phyloP scores from a whole-genome alignment of 768 basidiomycete genomes.

The Psilocybe sp. region DNA sequence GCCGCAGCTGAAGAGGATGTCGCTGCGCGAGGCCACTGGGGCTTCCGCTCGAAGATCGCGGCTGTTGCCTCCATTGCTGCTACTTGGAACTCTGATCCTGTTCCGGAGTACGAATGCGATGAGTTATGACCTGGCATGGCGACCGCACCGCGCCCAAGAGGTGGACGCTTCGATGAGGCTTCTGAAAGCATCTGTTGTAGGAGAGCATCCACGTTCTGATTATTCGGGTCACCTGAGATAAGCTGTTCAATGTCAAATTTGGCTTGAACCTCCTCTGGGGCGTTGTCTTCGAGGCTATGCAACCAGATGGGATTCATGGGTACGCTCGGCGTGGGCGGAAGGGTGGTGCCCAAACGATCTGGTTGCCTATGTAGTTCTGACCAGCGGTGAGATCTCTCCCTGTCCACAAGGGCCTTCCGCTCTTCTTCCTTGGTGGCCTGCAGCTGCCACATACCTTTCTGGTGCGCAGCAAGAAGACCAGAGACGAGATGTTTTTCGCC shows the following conservation, averaged over 20 bases:
- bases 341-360: conserved; percentile 13
- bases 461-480: conserved; percentile 33
- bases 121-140: too few species aligned
- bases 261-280: conserved; percentile 4
- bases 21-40: too few species aligned
- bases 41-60: too few species aligned
- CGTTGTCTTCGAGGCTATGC: conserved; percentile 13
- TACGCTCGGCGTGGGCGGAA: conserved; percentile 17
- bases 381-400: too few species aligned
- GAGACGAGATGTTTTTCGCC: conserved; percentile 26
- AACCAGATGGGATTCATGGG: conserved; percentile 16
- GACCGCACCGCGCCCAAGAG: too few species aligned
- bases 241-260: conserved; percentile 12
- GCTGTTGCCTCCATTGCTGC: too few species aligned
- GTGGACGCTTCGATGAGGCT: background rate
- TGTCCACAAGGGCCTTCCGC: too few species aligned
- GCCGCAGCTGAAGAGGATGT: too few species aligned
- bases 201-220: conserved; percentile 12
- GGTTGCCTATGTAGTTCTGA: conserved; percentile 1
- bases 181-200: conserved; percentile 10
- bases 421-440: conserved; percentile 41
- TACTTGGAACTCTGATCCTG: too few species aligned
- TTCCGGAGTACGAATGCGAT: too few species aligned
- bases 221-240: conserved; percentile 9
- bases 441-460: conserved; percentile 36